Conservation (phyloP, 2,329 filamentous ascomycete genomes). For the Alternaria panax region DNA sequence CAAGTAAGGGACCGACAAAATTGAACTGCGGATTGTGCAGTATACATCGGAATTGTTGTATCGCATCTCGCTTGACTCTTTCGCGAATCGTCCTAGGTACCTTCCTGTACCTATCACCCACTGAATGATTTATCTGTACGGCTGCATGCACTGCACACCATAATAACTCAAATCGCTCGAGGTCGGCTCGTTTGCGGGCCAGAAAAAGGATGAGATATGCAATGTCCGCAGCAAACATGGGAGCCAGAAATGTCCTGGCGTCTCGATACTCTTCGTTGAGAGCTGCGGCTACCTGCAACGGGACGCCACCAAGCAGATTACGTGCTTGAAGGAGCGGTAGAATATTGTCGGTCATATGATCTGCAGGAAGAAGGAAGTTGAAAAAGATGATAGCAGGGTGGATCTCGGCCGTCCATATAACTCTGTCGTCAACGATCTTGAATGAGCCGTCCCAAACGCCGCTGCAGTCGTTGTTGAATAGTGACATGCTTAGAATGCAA, state of each 20-base stretch:
- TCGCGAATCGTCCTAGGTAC: background rate
- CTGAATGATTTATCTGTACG: background rate
- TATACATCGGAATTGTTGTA: background rate
- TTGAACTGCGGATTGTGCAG: background rate
- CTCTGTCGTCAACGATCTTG: background rate
- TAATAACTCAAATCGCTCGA: background rate
- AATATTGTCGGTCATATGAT: background rate
- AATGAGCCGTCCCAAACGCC: background rate
- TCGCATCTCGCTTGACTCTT: background rate
- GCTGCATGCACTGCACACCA: background rate
- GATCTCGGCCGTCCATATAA: background rate
- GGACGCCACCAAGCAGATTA: background rate
- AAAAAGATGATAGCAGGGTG: background rate
- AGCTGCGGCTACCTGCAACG: background rate
- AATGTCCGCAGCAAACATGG: background rate
- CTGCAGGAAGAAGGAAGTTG: background rate
- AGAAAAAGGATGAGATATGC: background rate
- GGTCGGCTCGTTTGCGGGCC: background rate
- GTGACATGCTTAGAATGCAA: background rate
- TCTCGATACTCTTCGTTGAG: background rate
- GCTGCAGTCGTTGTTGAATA: background rate
- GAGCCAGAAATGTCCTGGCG: background rate
- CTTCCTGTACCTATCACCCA: background rate
- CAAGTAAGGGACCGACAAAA: background rate
- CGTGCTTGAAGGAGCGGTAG: background rate